Base-by-base conservation (phyloP, 495 filamentous ascomycete genomes). In the Penicillium crystallinum region DNA sequence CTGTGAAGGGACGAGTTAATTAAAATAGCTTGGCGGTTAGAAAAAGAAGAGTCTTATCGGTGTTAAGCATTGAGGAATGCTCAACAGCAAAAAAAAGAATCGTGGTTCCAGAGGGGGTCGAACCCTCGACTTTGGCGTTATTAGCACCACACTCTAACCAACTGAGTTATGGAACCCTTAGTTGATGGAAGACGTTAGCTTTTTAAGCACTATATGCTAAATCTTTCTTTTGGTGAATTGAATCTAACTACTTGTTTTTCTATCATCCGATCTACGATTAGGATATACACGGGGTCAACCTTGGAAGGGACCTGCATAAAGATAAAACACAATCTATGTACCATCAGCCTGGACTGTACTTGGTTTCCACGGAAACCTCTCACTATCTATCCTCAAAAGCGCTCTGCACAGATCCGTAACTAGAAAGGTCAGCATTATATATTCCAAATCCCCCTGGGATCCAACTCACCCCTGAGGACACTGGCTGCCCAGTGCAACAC, bases 391-490 rank as follows among this genome's bases (percentile, higher is more conserved):
- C 27, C 2, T 30, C 45, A 40, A 64, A 70, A 1, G 61, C 30
- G 15, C 62, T 69, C 36, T 70, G 67, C n/a, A 70, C 67, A 9
- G 66, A 70, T 11, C 55, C 61, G 45, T 64, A 68, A 23, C 66
- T 69, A 43, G 0, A 37, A 41, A 18, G 4, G 33, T 55, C 23
- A 55, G 37, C 17, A 48, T 18, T n/a, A 50, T 34, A 38, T 33
- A 18, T 34, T n/a, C 33, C 7, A 18, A 4, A 21, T 29, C 17
- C n/a, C 35, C 10, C n/a, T 15, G 12, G 29, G 0, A n/a, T 17
- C 15, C 3, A 44, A 63, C 69, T 57, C 64, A 81, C 57, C 79
- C 78, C 51, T 76, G 74, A 8, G 75, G 68, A 62, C 81, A 83
- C 37, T 62, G 52, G 45, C 57, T 63, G 1, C 79, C 80, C 52